Evolutionary conservation across 176 grass and related monocot species (phyloP).

Genomic region (Thalia dealbata): DNA sequence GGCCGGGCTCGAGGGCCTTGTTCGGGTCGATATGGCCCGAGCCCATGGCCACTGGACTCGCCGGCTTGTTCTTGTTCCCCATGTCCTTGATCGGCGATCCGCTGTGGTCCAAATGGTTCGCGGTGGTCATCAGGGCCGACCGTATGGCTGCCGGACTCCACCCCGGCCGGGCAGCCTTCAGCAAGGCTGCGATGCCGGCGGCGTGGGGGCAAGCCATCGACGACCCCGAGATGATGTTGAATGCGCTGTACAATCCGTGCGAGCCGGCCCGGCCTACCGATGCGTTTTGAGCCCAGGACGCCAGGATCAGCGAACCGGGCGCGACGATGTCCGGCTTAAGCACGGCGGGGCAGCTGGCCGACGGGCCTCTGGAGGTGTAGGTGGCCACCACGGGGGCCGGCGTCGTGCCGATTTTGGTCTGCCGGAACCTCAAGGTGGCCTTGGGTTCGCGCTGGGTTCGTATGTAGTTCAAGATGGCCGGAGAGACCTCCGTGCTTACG

Average conservation of each 20-base stretch:
- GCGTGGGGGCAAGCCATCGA: conserved; percentile 77
- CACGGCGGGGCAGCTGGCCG: conserved; percentile 31
- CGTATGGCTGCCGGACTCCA: conserved; percentile 62
- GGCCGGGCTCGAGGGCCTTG: conserved; percentile 50
- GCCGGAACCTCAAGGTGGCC: not conserved
- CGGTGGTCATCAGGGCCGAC: conserved; percentile 69
- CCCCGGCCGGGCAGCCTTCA: conserved; percentile 40
- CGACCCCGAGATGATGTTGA: conserved; percentile 51
- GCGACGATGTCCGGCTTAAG: conserved; percentile 64
- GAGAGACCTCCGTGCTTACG: not conserved
- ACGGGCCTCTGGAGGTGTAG: conserved; percentile 64
- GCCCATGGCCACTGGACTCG: conserved; percentile 51
- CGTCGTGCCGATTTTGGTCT: conserved; percentile 45
- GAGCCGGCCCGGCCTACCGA: conserved; percentile 16
- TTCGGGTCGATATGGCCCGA: conserved; percentile 63
- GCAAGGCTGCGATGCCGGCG: conserved; percentile 37
- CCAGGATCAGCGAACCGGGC: conserved; percentile 57
- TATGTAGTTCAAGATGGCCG: conserved; percentile 18
- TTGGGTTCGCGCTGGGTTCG: not conserved
- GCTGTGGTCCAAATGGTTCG: conserved; percentile 1
- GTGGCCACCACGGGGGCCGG: conserved; percentile 39
- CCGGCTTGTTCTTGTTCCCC: not conserved
- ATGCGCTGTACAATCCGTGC: conserved; percentile 27
- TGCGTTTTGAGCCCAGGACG: conserved; percentile 38
- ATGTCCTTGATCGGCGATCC: conserved; percentile 5